These are phyloP conservation scores for Alternaria alternata DNA, from an alignment of 2,329 filamentous ascomycete species.

Conservation along the genomic window DNA sequence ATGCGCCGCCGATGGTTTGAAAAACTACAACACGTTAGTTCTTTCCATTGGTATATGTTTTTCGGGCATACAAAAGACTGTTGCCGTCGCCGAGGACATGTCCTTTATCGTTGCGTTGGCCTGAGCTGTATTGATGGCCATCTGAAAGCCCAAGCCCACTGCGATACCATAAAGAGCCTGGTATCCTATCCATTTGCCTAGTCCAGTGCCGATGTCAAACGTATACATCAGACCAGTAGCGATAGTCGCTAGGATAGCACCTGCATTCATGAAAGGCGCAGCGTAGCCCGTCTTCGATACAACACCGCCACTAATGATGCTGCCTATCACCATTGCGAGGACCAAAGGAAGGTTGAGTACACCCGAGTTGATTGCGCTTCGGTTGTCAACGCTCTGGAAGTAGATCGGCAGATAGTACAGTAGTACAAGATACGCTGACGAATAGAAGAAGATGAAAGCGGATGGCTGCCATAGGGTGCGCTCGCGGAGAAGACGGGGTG, in stretches of 20 bases:
- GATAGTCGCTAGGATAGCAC: conserved; percentile 42
- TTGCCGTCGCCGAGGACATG: conserved; percentile 45
- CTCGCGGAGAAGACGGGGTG: conserved; percentile 50
- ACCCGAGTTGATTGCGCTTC: conserved; percentile 50
- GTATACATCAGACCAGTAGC: conserved; percentile 55
- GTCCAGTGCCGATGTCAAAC: conserved; percentile 45
- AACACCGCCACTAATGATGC: conserved; percentile 2
- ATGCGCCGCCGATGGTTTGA: conserved; percentile 52
- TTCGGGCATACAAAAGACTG: conserved; percentile 39
- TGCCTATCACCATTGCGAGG: conserved; percentile 36
- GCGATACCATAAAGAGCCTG: conserved; percentile 56
- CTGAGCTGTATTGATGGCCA: conserved; percentile 50
- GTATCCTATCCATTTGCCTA: conserved; percentile 56
- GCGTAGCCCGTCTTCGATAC: conserved; percentile 45
- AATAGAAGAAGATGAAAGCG: conserved; percentile 49
- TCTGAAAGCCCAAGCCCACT: conserved; percentile 28
- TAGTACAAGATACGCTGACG: conserved; percentile 49
- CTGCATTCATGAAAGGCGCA: conserved; percentile 42
- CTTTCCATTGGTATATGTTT: not conserved
- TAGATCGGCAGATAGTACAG: conserved; percentile 60
- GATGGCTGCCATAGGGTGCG: conserved; percentile 46
- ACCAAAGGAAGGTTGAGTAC: conserved; percentile 55
- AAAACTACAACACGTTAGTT: conserved; percentile 33
- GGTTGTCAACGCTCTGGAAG: conserved; percentile 56
- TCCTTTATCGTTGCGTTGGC: conserved; percentile 43